Evolutionary conservation across 345 rosid genomes (phyloP).

Genomic region (Melaleuca alternifolia): DNA sequence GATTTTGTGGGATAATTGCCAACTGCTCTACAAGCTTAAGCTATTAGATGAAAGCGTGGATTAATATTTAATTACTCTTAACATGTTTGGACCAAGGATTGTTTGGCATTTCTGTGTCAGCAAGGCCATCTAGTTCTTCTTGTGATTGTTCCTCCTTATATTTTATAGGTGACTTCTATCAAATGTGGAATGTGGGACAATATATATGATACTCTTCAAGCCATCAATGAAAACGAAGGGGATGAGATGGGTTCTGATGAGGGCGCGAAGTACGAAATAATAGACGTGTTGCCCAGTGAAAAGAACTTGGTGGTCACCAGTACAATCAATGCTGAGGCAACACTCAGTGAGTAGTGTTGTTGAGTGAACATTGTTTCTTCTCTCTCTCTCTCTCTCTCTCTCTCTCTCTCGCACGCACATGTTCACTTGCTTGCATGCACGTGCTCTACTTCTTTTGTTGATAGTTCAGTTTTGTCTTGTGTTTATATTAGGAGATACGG

Average conservation of each 20-base stretch:
- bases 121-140: background rate
- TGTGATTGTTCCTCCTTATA: background rate
- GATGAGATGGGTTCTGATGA: background rate
- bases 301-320: background rate
- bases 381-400: background rate
- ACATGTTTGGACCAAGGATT: background rate
- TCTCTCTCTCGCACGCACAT: background rate
- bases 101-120: background rate
- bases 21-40: too few relatives aligned
- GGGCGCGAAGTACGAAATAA: constrained; percentile 11
- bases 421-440: background rate
- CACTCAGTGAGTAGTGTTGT: constrained; percentile 10
- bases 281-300: constrained; percentile 21
- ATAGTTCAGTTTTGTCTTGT: background rate
- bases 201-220: constrained; percentile 55
- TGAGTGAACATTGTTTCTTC: background rate
- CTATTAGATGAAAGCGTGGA: too few relatives aligned
- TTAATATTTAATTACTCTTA: too few relatives aligned
- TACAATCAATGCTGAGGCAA: background rate
- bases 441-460: background rate
- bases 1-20: too few relatives aligned
- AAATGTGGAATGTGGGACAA: constrained; percentile 82
- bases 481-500: background rate
- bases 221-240: constrained; percentile 7
- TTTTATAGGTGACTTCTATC: constrained; percentile 63